phyloP scores from a whole-genome alignment of 768 basidiomycete species.

The Lyophyllum shimeji region DNA sequence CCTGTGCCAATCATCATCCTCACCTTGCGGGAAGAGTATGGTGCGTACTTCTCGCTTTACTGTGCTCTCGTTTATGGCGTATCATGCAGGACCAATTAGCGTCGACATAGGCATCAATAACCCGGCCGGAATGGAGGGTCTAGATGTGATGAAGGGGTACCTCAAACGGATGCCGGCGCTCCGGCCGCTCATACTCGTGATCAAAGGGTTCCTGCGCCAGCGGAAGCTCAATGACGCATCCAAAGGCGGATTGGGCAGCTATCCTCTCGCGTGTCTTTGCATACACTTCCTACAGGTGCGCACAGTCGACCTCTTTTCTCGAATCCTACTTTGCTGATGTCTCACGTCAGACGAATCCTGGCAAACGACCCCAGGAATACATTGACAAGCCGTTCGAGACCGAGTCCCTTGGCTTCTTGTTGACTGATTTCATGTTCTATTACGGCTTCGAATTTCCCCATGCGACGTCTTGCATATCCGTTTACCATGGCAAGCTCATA shows the following conservation, averaged over 20 bases:
- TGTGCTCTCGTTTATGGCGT: background rate
- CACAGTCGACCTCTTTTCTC: background rate
- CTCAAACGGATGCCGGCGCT: constrained; percentile 57
- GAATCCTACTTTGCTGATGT: background rate
- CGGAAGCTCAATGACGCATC: constrained; percentile 63
- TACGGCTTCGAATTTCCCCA: constrained; percentile 54
- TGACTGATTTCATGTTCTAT: constrained; percentile 65
- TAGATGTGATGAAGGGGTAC: constrained; percentile 51
- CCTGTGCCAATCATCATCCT: constrained; percentile 66
- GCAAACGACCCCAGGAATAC: constrained; percentile 45
- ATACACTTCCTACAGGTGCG: constrained; percentile 70
- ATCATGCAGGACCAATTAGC: constrained; percentile 45
- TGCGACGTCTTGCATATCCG: constrained; percentile 36
- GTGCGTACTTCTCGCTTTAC: constrained; percentile 22
- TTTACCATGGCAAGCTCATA: constrained; percentile 30
- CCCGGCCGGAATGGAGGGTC: constrained; percentile 51
- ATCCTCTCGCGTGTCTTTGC: constrained; percentile 60
- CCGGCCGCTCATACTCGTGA: constrained; percentile 55
- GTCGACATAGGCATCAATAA: constrained; percentile 72
- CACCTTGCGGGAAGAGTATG: constrained; percentile 40
- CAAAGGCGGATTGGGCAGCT: constrained; percentile 64
- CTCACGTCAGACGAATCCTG: constrained; percentile 54
- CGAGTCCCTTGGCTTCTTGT: constrained; percentile 53
- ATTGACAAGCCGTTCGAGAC: constrained; percentile 46
- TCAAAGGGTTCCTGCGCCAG: constrained; percentile 63